Base-by-base conservation (phyloP, 768 basidiomycete species). In the Lactifluus subvellereus region DNA sequence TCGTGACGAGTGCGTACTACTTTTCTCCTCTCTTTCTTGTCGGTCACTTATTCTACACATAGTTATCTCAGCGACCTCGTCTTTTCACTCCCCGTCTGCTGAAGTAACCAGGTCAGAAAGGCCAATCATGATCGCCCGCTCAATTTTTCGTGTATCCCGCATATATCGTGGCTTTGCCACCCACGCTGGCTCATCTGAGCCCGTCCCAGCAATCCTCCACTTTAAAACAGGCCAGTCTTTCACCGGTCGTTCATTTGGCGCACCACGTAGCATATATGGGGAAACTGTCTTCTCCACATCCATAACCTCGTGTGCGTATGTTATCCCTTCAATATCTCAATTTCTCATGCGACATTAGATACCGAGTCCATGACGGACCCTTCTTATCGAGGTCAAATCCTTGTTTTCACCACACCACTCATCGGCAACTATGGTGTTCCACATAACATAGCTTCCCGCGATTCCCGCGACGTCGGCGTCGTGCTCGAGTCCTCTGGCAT, bases 351-450 rank as follows among this genome's bases (percentile, higher is more conserved):
- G 20, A 32, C 45, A n/a, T 71, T 32, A 96, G 94, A 99, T 74
- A 98, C 96, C 52, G 97, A 99, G 77, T 97, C 94, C 8, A 98
- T 99, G 97, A 99, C 97, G 42, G 97, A 99, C 74, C 97, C 97
- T 7, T 98, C 97, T 8, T 98, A 99, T 76, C 90, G 93, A 38
- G 89, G 93, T 55, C 97, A 99, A 76, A 96, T 99, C 71, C 84
- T 99, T 66, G 97, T 99, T 61, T 99, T 99, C 78, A 99, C 97
- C 49, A 89, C 95, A 0, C 97, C 97, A 10, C 84, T 99, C 75
- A 97, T 99, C 67, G 97, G 97, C 45, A 99, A 99, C 75, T 99
- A 99, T 71, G 97, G 97, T 58, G 94, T 99, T 9, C 97, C 97
- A 6, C 69, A 72, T 38, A 98, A 99, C 75, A 79, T 77, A 16